Evolutionary conservation across 228 moss, liverwort and hornwort genomes (phyloP), one percentile per base, ranked within the genome.

Genomic region (Sphagnum magellanicum): DNA sequence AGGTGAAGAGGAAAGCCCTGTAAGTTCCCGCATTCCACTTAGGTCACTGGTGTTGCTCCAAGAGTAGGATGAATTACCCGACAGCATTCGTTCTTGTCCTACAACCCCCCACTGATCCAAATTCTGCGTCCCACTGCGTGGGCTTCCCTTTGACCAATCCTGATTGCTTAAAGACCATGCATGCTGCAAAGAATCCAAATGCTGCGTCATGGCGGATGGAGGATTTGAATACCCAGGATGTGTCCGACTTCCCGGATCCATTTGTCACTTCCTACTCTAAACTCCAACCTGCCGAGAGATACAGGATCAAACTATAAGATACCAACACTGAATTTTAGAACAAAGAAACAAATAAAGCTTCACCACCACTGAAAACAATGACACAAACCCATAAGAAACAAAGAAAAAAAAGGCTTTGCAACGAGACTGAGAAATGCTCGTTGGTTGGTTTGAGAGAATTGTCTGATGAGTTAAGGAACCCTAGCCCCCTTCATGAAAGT

Each of bases 81-180:
- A 69, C 58, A 84, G 77, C 67, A 88, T 79, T 74, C 93, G 81
- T 74, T 87, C 98, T 53, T 88, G 89, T 52, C 90, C 94, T 55
- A 89, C 79, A 32, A 32, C 32, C 6, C 88, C 91, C 93, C 94
- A 91, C 50, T 90, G 83, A 69, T 83, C 81, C 51, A 77, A 75
- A 66, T 65, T 81, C 60, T 74, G 75, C 74, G 79, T 84, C 63
- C 74, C 80, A 70, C 77, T 86, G 50, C 79, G 91, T 79, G 92
- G 82, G 73, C 84, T 84, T 60, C 81, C 81, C 72, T 89, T 77
- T n/a, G 89, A 70, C 98, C 93, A 94, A n/a, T 93, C 93, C 75
- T 93, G 93, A 52, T 76, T 77, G 64, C 65, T 75, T 67, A 78
- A 32, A 15, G 89, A 74, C 90, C 91, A 93, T 60, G 87, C 63